Conservation (phyloP, 2,329 filamentous ascomycete species). For the Fusarium decemcellulare region DNA sequence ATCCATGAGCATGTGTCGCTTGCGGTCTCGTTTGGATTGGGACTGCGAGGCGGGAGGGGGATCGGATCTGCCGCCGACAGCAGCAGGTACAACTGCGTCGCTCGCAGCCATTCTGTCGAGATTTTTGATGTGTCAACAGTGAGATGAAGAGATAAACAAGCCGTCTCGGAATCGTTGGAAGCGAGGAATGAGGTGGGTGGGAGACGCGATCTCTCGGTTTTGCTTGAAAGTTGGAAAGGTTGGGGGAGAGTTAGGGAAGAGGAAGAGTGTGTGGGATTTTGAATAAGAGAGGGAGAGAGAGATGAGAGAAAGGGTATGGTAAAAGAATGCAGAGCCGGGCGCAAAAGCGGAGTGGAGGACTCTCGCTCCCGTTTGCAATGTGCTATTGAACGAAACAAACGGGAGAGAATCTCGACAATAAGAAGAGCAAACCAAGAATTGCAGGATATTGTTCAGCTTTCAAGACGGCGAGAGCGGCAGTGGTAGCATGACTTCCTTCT, state of each 20-base stretch:
- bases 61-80: conserved; percentile 52
- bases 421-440: not conserved
- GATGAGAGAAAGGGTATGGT: conserved; percentile 11
- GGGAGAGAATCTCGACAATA: not conserved
- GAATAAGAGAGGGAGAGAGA: conserved; percentile 18
- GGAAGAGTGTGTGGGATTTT: conserved; percentile 25
- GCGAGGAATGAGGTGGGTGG: not conserved
- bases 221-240: conserved; percentile 24
- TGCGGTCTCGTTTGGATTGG: conserved; percentile 83
- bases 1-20: conserved; percentile 85
- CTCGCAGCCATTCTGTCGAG: conserved; percentile 55
- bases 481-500: conserved; percentile 39
- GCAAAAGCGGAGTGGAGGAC: no score
- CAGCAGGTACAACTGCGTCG: conserved; percentile 52
- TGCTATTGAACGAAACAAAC: not conserved
- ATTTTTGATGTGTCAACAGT: conserved; percentile 7
- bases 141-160: not conserved
- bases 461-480: not conserved
- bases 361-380: not conserved
- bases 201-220: conserved; percentile 13
- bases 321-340: not conserved
- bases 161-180: not conserved
- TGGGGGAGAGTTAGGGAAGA: conserved; percentile 9
- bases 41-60: conserved; percentile 66
- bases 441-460: conserved; percentile 29